Conservation (phyloP, 495 filamentous ascomycete genomes). For the Xylaria flabelliformis region DNA sequence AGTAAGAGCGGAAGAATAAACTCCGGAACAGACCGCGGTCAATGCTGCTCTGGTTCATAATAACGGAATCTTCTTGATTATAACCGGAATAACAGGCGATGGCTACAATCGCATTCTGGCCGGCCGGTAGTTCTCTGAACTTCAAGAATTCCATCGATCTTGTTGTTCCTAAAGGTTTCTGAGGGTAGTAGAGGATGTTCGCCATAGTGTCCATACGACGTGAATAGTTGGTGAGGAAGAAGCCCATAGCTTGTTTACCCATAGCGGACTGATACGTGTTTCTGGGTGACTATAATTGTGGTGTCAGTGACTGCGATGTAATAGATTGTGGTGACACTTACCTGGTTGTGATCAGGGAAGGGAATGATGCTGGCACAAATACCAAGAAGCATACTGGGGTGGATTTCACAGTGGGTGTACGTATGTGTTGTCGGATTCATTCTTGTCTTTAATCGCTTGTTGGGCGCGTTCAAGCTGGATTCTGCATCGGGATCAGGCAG, state of each 20-base stretch:
- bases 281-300: slow-evolving; percentile 73
- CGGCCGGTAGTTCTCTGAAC: slow-evolving; percentile 94
- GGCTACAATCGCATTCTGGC: slow-evolving; percentile 98
- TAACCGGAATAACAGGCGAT: slow-evolving; percentile 98
- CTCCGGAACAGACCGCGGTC: slow-evolving; percentile 96
- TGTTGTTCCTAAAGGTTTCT: slow-evolving; percentile 95
- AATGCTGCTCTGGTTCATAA: slow-evolving; percentile 99
- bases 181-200: slow-evolving; percentile 98
- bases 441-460: slow-evolving; percentile 84
- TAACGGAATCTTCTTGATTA: slow-evolving; percentile 99
- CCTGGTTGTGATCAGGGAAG: slow-evolving; percentile 98
- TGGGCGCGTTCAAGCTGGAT: slow-evolving; percentile 49
- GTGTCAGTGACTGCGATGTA: slow-evolving; percentile 22
- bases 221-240: slow-evolving; percentile 94
- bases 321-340: slow-evolving; percentile 36
- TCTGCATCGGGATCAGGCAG: slow-evolving; percentile 49
- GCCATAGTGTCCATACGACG: slow-evolving; percentile 99
- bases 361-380: slow-evolving; percentile 99
- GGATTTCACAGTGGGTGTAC: slow-evolving; percentile 98
- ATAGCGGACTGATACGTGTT: slow-evolving; percentile 99
- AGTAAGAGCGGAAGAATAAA: slow-evolving; percentile 97
- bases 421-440: slow-evolving; percentile 82
- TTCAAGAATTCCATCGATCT: slow-evolving; percentile 98
- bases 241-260: slow-evolving; percentile 99
- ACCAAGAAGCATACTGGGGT: slow-evolving; percentile 97